Percentiles rank a stretch among this genome's conserved stretches.
These are phyloP conservation scores for Botrytis galanthina DNA, from an alignment of 2,329 filamentous ascomycete genomes.

Conservation along the genomic window DNA sequence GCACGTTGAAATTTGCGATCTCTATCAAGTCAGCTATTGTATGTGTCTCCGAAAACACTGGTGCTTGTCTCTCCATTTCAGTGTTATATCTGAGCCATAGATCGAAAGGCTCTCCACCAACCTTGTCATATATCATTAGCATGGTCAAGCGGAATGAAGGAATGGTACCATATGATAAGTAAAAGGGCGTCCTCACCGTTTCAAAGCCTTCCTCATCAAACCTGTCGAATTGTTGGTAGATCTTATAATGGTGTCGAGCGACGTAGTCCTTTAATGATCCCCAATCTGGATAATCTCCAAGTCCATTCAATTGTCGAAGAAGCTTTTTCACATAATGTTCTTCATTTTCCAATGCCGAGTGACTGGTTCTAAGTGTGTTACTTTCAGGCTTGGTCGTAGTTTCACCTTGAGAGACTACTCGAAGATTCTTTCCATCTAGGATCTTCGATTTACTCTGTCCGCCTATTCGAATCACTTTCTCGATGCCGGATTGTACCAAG, in stretches of 20 bases:
- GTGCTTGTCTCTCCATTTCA: neutral
- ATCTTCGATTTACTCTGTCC: slow-evolving; percentile 30
- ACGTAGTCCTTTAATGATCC: slow-evolving; percentile 22
- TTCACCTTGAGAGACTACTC: slow-evolving; percentile 25
- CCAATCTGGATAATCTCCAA: slow-evolving; percentile 24
- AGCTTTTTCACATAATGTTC: slow-evolving; percentile 17
- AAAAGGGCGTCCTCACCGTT: slow-evolving; percentile 11
- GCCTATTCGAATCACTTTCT: slow-evolving; percentile 51
- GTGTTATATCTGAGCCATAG: slow-evolving; percentile 20
- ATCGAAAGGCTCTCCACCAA: slow-evolving; percentile 26
- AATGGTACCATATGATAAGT: neutral
- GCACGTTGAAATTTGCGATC: neutral
- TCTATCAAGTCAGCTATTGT: neutral
- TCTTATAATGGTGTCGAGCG: slow-evolving; percentile 19
- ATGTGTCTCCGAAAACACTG: neutral
- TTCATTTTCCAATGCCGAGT: slow-evolving; percentile 21
- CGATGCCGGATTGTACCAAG: slow-evolving; percentile 44
- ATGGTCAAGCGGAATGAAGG: neutral
- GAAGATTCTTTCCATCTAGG: slow-evolving; percentile 31
- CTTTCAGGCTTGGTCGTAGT: slow-evolving; percentile 25
- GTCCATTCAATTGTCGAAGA: slow-evolving; percentile 19
- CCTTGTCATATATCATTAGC: neutral
- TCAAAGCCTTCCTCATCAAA: slow-evolving; percentile 28
- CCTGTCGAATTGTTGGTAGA: slow-evolving; percentile 26
- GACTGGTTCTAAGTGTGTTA: slow-evolving; percentile 22